Evolutionary conservation across 2,329 filamentous ascomycete species (phyloP).

Genomic region (Fusarium drepaniforme): DNA sequence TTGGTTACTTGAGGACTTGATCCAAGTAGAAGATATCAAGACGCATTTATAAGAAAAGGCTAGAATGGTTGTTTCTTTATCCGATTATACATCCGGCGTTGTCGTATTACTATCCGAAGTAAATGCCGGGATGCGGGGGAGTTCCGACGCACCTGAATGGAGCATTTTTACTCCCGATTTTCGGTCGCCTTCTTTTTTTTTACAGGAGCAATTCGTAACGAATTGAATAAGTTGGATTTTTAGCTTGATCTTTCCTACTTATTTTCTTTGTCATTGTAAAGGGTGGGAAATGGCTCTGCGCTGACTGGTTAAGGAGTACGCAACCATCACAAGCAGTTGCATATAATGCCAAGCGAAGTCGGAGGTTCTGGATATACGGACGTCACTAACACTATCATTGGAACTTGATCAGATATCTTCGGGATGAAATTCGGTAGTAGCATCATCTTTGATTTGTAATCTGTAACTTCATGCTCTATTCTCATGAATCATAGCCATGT

Average conservation of each 20-base stretch:
- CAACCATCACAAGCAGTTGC: background rate
- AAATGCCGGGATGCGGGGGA: conserved; percentile 39
- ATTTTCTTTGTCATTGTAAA: background rate
- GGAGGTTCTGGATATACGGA: background rate
- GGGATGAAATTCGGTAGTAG: background rate
- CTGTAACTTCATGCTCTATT: background rate
- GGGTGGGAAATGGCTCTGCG: background rate
- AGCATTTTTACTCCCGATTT: background rate
- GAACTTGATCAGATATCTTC: background rate
- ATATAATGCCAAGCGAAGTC: background rate
- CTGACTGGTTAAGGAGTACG: background rate
- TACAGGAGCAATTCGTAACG: background rate
- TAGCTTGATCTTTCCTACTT: background rate
- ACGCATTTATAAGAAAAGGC: conserved; percentile 7
- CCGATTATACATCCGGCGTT: conserved; percentile 10
- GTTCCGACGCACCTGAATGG: conserved; percentile 23
- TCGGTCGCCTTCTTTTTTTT: background rate
- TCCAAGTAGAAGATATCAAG: background rate
- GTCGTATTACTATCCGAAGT: conserved; percentile 21
- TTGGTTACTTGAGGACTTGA: background rate
- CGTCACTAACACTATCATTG: background rate
- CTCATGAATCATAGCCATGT: background rate
- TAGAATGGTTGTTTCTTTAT: conserved; percentile 30
- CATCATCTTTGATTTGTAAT: background rate
- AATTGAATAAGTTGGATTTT: background rate